Evolutionary conservation across 169 alveolate genomes (phyloP).

Genomic region (Ichthyophthirius multifiliis): DNA sequence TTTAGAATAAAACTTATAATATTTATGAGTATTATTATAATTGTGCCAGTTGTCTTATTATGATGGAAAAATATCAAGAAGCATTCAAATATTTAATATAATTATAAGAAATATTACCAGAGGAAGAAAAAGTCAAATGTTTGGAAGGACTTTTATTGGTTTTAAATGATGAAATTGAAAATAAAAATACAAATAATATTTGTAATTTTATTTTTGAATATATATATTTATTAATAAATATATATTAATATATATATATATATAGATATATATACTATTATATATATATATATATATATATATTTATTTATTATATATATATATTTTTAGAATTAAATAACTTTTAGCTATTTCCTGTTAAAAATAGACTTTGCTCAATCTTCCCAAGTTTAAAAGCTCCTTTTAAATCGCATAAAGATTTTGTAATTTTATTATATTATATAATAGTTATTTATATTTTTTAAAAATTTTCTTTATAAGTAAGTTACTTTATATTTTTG

Average conservation of each 20-base stretch:
- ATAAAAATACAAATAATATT: neutral
- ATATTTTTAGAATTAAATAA: neutral
- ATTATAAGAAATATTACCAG: neutral
- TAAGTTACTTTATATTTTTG: slow-evolving; percentile 23
- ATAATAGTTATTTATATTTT: neutral
- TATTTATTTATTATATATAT: neutral
- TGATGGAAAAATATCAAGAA: neutral
- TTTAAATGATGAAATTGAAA: neutral
- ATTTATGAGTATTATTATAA: slow-evolving; percentile 36
- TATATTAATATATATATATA: neutral
- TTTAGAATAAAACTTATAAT: slow-evolving; percentile 36
- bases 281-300: no score
- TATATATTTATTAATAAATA: neutral
- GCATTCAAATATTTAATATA: neutral
- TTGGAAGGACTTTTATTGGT: neutral
- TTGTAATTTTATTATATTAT: neutral
- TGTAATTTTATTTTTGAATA: neutral
- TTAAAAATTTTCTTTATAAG: neutral
- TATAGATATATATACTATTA: no score
- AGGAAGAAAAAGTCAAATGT: neutral
- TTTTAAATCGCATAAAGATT: neutral
- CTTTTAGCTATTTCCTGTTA: slow-evolving; percentile 19
- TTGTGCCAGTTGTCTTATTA: neutral
- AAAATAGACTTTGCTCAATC: slow-evolving; percentile 38
- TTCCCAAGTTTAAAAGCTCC: slow-evolving; percentile 24